Evolutionary conservation across 495 filamentous ascomycete species (phyloP).

Genomic region (Neurospora discreta): DNA sequence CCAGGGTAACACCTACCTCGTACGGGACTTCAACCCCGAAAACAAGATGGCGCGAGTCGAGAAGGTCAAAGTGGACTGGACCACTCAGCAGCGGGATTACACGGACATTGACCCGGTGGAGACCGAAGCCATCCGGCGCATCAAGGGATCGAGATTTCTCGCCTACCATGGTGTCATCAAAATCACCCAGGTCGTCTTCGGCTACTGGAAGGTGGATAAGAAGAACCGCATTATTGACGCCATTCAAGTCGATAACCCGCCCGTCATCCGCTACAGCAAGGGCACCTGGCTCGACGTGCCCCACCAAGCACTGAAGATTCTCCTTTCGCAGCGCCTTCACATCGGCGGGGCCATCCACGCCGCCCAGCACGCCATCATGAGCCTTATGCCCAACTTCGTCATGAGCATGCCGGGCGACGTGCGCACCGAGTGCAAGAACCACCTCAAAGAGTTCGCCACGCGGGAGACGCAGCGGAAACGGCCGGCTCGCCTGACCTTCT

Average conservation of each 20-base stretch:
- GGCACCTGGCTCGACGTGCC: constrained; percentile 98
- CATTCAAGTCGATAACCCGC: constrained; percentile 85
- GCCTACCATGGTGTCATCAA: constrained; percentile 80
- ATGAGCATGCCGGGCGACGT: constrained; percentile 77
- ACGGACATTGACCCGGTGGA: constrained; percentile 89
- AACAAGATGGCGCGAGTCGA: constrained; percentile 57
- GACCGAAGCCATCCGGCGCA: constrained; percentile 68
- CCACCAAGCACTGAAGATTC: constrained; percentile 62
- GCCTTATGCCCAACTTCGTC: constrained; percentile 80
- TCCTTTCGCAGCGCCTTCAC: constrained; percentile 60
- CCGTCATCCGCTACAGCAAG: constrained; percentile 70
- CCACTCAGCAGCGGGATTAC: constrained; percentile 83
- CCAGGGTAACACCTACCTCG: constrained; percentile 83
- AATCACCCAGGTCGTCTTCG: constrained; percentile 78
- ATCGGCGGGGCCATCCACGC: constrained; percentile 87
- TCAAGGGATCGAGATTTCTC: constrained; percentile 34
- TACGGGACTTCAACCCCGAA: constrained; percentile 78
- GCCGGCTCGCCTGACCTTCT: constrained; percentile 84
- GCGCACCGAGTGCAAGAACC: constrained; percentile 82
- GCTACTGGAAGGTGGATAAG: constrained; percentile 91
- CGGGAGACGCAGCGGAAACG: constrained; percentile 54
- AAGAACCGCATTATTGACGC: constrained; percentile 74
- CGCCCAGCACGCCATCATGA: constrained; percentile 82
- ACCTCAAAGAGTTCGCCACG: constrained; percentile 67
- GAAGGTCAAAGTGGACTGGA: constrained; percentile 90